These are phyloP conservation scores for Trichoderma hamatum DNA, from an alignment of 2,329 filamentous ascomycete genomes.

Conservation along the genomic window DNA sequence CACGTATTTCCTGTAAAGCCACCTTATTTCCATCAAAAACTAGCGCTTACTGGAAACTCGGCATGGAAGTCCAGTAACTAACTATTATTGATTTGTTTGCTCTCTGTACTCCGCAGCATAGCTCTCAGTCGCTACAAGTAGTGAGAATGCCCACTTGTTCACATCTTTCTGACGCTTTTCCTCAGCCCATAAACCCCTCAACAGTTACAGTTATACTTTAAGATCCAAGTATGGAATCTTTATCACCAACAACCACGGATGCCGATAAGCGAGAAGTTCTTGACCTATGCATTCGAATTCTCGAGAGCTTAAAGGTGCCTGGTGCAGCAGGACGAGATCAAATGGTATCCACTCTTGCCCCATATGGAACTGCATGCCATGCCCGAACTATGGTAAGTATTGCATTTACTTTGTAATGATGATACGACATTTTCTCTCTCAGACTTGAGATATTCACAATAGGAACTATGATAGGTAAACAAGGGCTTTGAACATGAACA, in stretches of 20 bases:
- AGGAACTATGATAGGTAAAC: neutral
- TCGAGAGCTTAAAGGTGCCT: neutral
- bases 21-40: neutral
- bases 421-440: neutral
- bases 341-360: neutral
- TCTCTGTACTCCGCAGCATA: neutral
- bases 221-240: neutral
- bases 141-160: neutral
- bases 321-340: neutral
- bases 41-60: neutral
- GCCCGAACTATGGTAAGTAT: neutral
- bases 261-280: neutral
- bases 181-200: neutral
- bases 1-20: neutral
- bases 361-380: neutral
- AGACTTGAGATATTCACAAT: neutral
- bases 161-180: neutral
- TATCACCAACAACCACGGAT: neutral
- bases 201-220: neutral
- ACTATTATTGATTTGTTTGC: neutral
- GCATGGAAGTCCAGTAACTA: too few species aligned
- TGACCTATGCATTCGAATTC: neutral
- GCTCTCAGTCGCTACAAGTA: neutral
- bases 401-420: neutral
- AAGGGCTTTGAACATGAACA: constrained; percentile 6